Evolutionary conservation across 2,329 filamentous ascomycete genomes (phyloP).

Genomic region (Botrytis squamosa): DNA sequence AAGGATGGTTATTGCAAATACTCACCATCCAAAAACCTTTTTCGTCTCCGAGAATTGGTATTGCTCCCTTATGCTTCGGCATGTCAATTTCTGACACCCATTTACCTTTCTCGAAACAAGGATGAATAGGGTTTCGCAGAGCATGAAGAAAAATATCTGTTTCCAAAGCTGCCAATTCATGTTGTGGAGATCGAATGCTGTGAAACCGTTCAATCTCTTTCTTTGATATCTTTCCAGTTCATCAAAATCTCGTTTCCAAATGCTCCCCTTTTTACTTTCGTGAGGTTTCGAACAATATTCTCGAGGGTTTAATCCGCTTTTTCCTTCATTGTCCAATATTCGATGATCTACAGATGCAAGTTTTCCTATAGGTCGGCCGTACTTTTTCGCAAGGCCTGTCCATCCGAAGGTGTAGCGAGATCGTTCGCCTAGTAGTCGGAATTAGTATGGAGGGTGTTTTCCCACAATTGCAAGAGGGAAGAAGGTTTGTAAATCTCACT

Average conservation of each 20-base stretch:
- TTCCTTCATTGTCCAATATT: neutral
- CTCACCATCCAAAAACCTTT: conserved; percentile 25
- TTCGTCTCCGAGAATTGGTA: conserved; percentile 19
- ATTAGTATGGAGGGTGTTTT: neutral
- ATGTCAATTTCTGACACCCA: conserved; percentile 21
- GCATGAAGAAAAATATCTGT: neutral
- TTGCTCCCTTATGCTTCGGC: conserved; percentile 15
- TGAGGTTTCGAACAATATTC: neutral
- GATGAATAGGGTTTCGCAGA: conserved; percentile 19
- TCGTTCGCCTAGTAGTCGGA: neutral
- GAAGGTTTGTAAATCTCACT: neutral
- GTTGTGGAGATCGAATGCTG: neutral
- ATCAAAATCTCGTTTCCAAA: neutral
- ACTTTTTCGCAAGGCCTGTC: neutral
- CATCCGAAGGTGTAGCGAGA: neutral
- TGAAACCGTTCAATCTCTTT: conserved; percentile 5
- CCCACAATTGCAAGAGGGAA: neutral
- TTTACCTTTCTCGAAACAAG: conserved; percentile 10
- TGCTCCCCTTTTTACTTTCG: neutral
- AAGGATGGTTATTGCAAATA: neutral
- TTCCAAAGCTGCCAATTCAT: conserved; percentile 1
- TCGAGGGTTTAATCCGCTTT: conserved; percentile 2
- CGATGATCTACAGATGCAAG: conserved; percentile 8
- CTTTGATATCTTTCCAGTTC: neutral
- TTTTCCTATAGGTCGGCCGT: neutral